Conservation (phyloP, 2,329 filamentous ascomycete genomes). For the Microdochium paspali region DNA sequence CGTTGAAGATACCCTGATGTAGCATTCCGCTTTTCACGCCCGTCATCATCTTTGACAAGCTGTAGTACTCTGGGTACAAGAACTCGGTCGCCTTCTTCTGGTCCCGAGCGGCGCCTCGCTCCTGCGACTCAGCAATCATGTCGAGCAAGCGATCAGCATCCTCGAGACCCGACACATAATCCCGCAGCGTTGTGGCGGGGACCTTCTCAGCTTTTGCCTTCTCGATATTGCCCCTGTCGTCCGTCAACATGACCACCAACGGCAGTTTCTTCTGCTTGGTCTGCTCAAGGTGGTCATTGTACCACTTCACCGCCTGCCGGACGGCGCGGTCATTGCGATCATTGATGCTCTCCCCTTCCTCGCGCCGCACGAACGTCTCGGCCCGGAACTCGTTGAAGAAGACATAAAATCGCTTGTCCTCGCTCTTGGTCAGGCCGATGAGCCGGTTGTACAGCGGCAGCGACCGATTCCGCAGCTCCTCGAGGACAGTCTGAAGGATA, state of each 20-base stretch:
- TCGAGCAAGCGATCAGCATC: slow-evolving; percentile 81
- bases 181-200: slow-evolving; percentile 55
- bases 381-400: slow-evolving; percentile 98
- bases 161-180: slow-evolving; percentile 78
- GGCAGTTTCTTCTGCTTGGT: slow-evolving; percentile 56
- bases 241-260: slow-evolving; percentile 83
- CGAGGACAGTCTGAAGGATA: slow-evolving; percentile 88
- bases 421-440: slow-evolving; percentile 82
- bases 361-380: slow-evolving; percentile 76
- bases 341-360: slow-evolving; percentile 79
- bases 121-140: slow-evolving; percentile 79
- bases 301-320: slow-evolving; percentile 80
- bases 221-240: slow-evolving; percentile 78
- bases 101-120: slow-evolving; percentile 53
- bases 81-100: slow-evolving; percentile 57
- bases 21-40: slow-evolving; percentile 80
- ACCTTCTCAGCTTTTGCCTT: slow-evolving; percentile 73
- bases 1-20: slow-evolving; percentile 92
- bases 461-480: slow-evolving; percentile 90
- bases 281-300: slow-evolving; percentile 66
- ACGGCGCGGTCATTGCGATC: slow-evolving; percentile 94
- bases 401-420: slow-evolving; percentile 95
- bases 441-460: slow-evolving; percentile 91
- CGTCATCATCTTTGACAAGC: slow-evolving; percentile 87
- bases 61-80: slow-evolving; percentile 84